Percentiles rank a stretch among this genome's conserved stretches.
Conservation (phyloP, 2,329 filamentous ascomycete genomes). For the Xylariomycetidae sp. region DNA sequence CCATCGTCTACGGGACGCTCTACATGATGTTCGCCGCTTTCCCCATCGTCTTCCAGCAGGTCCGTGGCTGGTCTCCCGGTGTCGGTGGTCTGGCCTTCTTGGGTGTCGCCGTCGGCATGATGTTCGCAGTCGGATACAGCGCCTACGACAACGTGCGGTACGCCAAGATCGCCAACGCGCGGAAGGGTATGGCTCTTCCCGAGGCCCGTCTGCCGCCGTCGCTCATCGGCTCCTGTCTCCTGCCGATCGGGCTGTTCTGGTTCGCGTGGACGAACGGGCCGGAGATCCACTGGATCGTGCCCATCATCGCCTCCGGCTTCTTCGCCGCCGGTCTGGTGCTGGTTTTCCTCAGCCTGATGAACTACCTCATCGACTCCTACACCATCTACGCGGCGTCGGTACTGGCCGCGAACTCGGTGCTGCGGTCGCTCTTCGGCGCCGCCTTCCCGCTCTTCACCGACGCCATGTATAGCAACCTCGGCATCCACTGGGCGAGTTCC, state of each 20-base stretch:
- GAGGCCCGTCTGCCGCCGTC: constrained; percentile 59
- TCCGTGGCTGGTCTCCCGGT: constrained; percentile 53
- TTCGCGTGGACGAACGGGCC: constrained; percentile 61
- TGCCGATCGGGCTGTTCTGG: constrained; percentile 62
- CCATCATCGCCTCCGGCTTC: constrained; percentile 27
- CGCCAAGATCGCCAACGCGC: constrained; percentile 33
- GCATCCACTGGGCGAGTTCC: constrained; percentile 70
- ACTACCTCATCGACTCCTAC: constrained; percentile 56
- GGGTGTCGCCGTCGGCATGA: constrained; percentile 62
- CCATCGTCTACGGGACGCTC: constrained; percentile 51
- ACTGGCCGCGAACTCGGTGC: constrained; percentile 52
- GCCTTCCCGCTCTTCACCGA: constrained; percentile 57
- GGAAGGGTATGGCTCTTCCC: constrained; percentile 52
- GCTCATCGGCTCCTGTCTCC: constrained; percentile 54
- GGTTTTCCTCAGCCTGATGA: constrained; percentile 51
- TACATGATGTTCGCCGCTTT: constrained; percentile 57
- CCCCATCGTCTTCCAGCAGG: constrained; percentile 59
- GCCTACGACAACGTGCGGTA: constrained; percentile 52
- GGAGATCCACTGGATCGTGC: constrained; percentile 47
- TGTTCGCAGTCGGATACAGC: constrained; percentile 49
- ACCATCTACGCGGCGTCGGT: constrained; percentile 67
- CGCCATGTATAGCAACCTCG: constrained; percentile 49
- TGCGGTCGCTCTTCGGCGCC: constrained; percentile 55
- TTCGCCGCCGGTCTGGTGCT: constrained; percentile 39
- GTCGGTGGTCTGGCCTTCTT: constrained; percentile 61